Conservation (phyloP, 1,284 basidiomycete genomes). For the Nidula niveotomentosa region DNA sequence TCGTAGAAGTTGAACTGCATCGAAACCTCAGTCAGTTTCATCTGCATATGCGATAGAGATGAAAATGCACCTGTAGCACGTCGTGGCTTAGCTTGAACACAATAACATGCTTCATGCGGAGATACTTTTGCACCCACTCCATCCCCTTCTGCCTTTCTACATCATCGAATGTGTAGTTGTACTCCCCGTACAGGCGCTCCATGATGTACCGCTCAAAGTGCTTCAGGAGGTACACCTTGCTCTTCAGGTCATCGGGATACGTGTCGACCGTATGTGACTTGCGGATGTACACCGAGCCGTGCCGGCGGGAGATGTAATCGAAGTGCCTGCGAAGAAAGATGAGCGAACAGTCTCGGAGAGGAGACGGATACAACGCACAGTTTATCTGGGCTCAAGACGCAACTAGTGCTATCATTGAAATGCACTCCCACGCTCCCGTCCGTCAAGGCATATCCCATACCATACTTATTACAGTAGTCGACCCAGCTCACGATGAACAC, state of each 20-base stretch:
- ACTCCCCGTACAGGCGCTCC: slow-evolving; percentile 79
- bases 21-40: background rate
- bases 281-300: slow-evolving; percentile 66
- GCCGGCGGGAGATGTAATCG: slow-evolving; percentile 74
- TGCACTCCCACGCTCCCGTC: slow-evolving; percentile 95
- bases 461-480: slow-evolving; percentile 98
- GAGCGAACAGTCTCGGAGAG: slow-evolving; percentile 6
- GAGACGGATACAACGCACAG: slow-evolving; percentile 45
- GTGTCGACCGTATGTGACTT: slow-evolving; percentile 64
- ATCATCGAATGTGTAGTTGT: slow-evolving; percentile 82
- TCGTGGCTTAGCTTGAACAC: slow-evolving; percentile 96
- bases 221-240: slow-evolving; percentile 87
- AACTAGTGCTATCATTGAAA: slow-evolving; percentile 92
- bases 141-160: slow-evolving; percentile 71
- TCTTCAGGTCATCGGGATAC: slow-evolving; percentile 78
- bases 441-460: slow-evolving; percentile 95
- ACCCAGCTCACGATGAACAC: slow-evolving; percentile 98
- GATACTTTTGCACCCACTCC: slow-evolving; percentile 95
- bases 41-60: background rate
- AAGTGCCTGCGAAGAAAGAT: slow-evolving; percentile 59
- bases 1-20: slow-evolving; percentile 94
- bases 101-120: slow-evolving; percentile 95
- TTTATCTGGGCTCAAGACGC: slow-evolving; percentile 85
- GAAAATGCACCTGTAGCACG: slow-evolving; percentile 77
- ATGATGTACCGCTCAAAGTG: slow-evolving; percentile 95